These are phyloP conservation scores for Protomyces lactucae-debilis DNA, from an alignment of 1,139 yeast species.

Conservation along the genomic window DNA sequence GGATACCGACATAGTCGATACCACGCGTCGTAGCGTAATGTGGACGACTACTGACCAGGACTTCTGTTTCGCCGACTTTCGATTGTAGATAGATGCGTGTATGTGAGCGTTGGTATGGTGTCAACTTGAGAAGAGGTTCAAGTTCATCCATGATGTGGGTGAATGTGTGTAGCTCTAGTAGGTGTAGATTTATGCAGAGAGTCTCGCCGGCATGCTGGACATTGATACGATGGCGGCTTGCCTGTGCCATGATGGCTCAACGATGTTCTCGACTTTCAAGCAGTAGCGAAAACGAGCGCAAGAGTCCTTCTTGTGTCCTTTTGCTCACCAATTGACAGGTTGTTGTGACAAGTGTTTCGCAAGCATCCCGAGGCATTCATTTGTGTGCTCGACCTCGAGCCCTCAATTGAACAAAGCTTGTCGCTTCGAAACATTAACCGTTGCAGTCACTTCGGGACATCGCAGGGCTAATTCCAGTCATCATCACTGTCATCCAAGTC, in stretches of 20 bases:
- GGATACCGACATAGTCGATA: constrained; percentile 16
- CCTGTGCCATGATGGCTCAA: neutral
- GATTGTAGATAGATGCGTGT: constrained; percentile 16
- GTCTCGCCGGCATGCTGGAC: constrained; percentile 8
- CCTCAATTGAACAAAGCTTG: too few species aligned
- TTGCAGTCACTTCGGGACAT: too few species aligned
- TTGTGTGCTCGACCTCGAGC: too few species aligned
- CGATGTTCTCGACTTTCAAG: too few species aligned
- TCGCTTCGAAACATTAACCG: too few species aligned
- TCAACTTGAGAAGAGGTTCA: neutral
- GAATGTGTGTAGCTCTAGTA: constrained; percentile 14
- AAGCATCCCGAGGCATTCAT: too few species aligned
- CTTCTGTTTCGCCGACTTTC: constrained; percentile 18
- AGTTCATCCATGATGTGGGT: constrained; percentile 16
- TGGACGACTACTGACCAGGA: constrained; percentile 18
- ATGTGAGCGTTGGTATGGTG: constrained; percentile 3
- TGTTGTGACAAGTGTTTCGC: too few species aligned
- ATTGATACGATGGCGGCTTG: constrained; percentile 14
- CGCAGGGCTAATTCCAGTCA: constrained; percentile 11
- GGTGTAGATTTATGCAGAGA: neutral
- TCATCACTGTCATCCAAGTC: constrained; percentile 25
- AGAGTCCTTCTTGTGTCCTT: too few species aligned
- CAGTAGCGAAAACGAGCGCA: too few species aligned
- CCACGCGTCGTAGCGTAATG: constrained; percentile 6
- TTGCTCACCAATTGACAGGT: too few species aligned